Conservation (phyloP, 2,329 filamentous ascomycete species). For the Xylariaceae sp. region DNA sequence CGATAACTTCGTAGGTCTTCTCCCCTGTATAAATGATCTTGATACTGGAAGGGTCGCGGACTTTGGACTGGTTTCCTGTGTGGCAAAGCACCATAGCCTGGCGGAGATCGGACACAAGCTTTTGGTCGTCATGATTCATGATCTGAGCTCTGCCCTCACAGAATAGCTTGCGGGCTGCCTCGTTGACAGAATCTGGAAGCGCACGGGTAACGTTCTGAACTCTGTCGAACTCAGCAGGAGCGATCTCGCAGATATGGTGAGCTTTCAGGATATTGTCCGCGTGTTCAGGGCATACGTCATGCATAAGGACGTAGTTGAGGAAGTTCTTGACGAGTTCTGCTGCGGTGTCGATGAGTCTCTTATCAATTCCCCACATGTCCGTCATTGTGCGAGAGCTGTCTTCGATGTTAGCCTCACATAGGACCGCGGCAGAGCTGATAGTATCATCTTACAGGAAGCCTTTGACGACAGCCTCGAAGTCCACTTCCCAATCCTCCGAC, state of each 20-base stretch:
- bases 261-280: slow-evolving; percentile 62
- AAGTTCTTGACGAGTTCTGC: slow-evolving; percentile 77
- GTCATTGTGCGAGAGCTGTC: slow-evolving; percentile 54
- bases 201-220: slow-evolving; percentile 46
- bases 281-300: slow-evolving; percentile 84
- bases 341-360: slow-evolving; percentile 51
- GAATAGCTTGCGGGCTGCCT: slow-evolving; percentile 67
- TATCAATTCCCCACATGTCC: slow-evolving; percentile 52
- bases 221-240: slow-evolving; percentile 62
- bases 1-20: slow-evolving; percentile 57
- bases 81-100: slow-evolving; percentile 37
- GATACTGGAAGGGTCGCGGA: slow-evolving; percentile 29
- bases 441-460: slow-evolving; percentile 65
- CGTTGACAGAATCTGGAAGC: slow-evolving; percentile 77
- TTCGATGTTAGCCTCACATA: slow-evolving; percentile 10
- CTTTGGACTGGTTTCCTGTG: slow-evolving; percentile 32
- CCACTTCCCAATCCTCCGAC: slow-evolving; percentile 64
- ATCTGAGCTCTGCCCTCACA: slow-evolving; percentile 32
- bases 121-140: slow-evolving; percentile 22
- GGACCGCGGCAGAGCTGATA: not conserved
- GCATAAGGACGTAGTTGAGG: slow-evolving; percentile 78
- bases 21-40: slow-evolving; percentile 44
- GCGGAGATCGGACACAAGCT: slow-evolving; percentile 40
- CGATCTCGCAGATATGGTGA: slow-evolving; percentile 60
- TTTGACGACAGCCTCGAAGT: slow-evolving; percentile 73